These are phyloP conservation scores for Paramecium pentaurelia DNA, from an alignment of 73 alveolate genomes.

Conservation along the genomic window DNA sequence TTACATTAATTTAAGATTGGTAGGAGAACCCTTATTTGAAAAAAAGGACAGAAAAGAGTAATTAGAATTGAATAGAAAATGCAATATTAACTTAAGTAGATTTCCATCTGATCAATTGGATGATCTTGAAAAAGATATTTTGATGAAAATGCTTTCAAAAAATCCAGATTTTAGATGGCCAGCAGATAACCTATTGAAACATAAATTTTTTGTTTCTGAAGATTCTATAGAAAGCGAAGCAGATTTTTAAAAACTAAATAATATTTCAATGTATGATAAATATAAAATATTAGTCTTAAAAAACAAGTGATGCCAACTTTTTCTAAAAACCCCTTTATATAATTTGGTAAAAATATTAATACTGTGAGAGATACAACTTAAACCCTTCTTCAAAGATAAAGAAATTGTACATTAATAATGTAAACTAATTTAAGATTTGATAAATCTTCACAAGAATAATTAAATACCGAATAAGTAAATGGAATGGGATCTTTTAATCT, in stretches of 20 bases:
- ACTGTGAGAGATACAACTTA: neutral
- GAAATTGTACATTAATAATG: neutral
- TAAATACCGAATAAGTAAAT: neutral
- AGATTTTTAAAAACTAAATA: neutral
- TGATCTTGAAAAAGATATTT: neutral
- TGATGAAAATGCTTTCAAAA: neutral
- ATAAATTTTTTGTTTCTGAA: neutral
- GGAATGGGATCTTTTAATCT: neutral
- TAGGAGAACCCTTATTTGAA: slow-evolving; percentile 16
- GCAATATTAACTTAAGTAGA: neutral
- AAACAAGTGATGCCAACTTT: neutral
- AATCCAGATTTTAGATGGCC: neutral
- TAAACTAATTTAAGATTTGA: neutral
- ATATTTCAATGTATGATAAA: neutral
- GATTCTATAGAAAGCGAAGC: neutral
- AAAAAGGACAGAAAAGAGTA: neutral
- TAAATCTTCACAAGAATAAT: neutral
- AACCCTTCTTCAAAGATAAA: neutral
- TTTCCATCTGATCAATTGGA: neutral
- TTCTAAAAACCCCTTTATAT: neutral
- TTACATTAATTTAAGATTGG: neutral
- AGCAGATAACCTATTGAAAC: neutral
- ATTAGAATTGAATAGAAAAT: neutral
- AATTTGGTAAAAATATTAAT: neutral
- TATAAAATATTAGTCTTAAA: neutral